Evolutionary conservation across 148 eudicot species (phyloP), one percentile per base, ranked within the genome.

Genomic region (Vaccinium darrowii): DNA sequence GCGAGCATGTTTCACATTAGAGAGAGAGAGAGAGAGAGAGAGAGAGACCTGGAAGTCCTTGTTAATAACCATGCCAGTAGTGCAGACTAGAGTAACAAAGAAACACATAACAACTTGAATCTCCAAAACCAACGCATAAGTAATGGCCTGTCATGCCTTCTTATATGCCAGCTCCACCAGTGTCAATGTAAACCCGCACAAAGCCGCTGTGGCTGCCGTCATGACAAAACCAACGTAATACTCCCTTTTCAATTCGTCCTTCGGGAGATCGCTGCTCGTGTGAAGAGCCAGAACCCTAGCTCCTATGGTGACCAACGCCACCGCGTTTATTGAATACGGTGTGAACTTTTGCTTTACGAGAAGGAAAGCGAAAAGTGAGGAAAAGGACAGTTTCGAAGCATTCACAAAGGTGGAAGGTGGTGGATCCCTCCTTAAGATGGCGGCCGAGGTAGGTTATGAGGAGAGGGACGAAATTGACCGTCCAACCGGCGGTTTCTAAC

Each of bases 341-440:
- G n/a, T n/a, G n/a, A n/a, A n/a, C n/a, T n/a, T n/a, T n/a, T n/a
- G n/a, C n/a, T n/a, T 82, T 5, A 94, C 98, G 1, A 94, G 33
- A 5, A 94, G 1, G 52, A 84, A 94, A 4, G 94, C 93, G 77
- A 94, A 94, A 4, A 84, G 78, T 0, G 98, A 94, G 0, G 93
- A 91, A 86, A 94, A 92, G 8, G 87, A 93, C 7, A 94, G 83
- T 49, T 92, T 93, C 1, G 94, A 89, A n/a, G 98, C 95, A 23
- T 91, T 72, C 33, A 94, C 88, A 1, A 94, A 86, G 1, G 97
- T 80, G 7, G 94, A 86, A 18, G 98, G 88, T 57, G 4, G 36
- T 6, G 16, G 89, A 49, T 73, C 81, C 86, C n/a, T 86, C 2
- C 82, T 72, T 27, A 54, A 19, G 79, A 1, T 90, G 90, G 21